Conservation (phyloP, 352 stramenopile species). For the Phytopythium helicoides region DNA sequence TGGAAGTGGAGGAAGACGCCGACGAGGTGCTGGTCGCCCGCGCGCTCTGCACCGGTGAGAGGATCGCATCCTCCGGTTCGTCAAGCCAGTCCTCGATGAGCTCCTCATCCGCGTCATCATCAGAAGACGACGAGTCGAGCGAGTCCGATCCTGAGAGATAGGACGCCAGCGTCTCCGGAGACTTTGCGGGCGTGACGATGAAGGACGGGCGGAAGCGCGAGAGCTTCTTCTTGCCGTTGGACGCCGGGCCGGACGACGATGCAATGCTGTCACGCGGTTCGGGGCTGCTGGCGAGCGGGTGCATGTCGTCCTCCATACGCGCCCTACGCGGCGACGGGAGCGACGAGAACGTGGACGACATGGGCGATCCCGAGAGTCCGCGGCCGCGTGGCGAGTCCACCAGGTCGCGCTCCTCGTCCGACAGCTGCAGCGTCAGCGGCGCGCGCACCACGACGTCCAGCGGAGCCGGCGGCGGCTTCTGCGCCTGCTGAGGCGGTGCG, state of each 20-base stretch:
- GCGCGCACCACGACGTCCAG: slow-evolving; percentile 6
- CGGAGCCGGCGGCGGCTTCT: neutral
- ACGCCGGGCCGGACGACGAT: neutral
- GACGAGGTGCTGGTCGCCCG: slow-evolving; percentile 47
- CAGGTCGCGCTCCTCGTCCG: slow-evolving; percentile 7
- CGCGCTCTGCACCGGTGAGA: slow-evolving; percentile 38
- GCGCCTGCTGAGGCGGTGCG: too few relatives aligned
- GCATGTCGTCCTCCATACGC: slow-evolving; percentile 7
- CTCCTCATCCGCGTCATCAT: slow-evolving; percentile 53
- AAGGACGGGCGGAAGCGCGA: slow-evolving; percentile 31
- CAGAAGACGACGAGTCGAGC: slow-evolving; percentile 29
- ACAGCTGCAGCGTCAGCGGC: neutral
- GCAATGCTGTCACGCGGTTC: slow-evolving; percentile 5
- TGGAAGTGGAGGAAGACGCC: slow-evolving; percentile 40
- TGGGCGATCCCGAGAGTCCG: slow-evolving; percentile 3
- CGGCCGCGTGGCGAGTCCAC: slow-evolving; percentile 5
- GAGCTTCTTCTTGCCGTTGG: slow-evolving; percentile 21
- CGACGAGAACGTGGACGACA: slow-evolving; percentile 12
- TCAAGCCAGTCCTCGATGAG: slow-evolving; percentile 77
- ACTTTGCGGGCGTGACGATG: slow-evolving; percentile 16
- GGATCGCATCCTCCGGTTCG: slow-evolving; percentile 57
- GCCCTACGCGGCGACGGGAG: slow-evolving; percentile 6
- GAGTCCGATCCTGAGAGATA: slow-evolving; percentile 41
- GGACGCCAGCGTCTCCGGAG: slow-evolving; percentile 13
- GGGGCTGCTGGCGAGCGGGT: slow-evolving; percentile 5